These are phyloP conservation scores for Wilcoxina mikolae DNA, from an alignment of 495 filamentous ascomycete genomes.

Conservation along the genomic window DNA sequence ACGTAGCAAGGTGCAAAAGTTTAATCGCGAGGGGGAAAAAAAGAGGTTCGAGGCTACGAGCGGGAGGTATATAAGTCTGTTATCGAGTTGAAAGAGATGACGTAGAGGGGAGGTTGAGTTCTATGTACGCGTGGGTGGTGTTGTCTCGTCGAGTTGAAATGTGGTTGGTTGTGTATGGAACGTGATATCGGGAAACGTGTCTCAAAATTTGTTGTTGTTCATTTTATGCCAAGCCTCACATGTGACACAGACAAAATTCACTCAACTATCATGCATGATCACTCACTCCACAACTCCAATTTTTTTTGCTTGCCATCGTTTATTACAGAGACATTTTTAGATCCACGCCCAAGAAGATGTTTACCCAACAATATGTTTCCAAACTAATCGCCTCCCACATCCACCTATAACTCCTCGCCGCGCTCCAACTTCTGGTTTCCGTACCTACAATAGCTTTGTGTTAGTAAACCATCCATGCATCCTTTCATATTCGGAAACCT, in stretches of 20 bases:
- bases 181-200: too few relatives aligned
- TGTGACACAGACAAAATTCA: not conserved
- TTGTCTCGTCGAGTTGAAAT: too few relatives aligned
- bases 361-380: too few relatives aligned
- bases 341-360: too few relatives aligned
- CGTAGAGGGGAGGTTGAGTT: too few relatives aligned
- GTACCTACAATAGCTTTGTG: slow-evolving; percentile 21
- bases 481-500: not conserved
- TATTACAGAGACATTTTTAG: not conserved
- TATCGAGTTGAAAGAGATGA: too few relatives aligned
- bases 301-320: not conserved
- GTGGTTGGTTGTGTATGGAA: too few relatives aligned
- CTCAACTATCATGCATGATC: not conserved
- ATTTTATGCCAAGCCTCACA: not conserved
- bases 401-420: slow-evolving; percentile 32
- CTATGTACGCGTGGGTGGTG: too few relatives aligned
- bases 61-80: not conserved
- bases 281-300: too few relatives aligned
- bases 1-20: not conserved
- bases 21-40: not conserved
- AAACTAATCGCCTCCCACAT: not conserved
- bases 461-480: not conserved
- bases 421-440: slow-evolving; percentile 52
- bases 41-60: too few relatives aligned
- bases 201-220: too few relatives aligned